These are phyloP conservation scores for Sutorius australiensis DNA, from an alignment of 768 basidiomycete species.

Conservation along the genomic window DNA sequence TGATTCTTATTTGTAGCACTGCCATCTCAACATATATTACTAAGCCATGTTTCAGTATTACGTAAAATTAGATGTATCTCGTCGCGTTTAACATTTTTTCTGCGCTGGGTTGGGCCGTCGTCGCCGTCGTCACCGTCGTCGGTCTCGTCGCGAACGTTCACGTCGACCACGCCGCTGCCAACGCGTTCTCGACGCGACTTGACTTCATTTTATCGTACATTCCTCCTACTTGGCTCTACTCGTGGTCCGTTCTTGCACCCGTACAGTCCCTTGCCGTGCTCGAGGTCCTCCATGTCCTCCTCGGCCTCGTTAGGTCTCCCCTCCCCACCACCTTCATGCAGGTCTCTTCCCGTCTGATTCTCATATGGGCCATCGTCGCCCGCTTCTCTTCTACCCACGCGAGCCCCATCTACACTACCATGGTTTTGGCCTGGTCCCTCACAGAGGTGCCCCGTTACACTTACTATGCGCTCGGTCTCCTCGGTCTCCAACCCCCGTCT, in stretches of 20 bases:
- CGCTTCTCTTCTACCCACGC: slow-evolving; percentile 45
- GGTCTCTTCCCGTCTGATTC: slow-evolving; percentile 74
- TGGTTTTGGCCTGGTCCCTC: slow-evolving; percentile 90
- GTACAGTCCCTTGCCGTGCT: slow-evolving; percentile 84
- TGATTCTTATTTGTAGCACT: slow-evolving; percentile 21
- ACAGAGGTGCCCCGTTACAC: slow-evolving; percentile 91
- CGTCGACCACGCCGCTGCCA: slow-evolving; percentile 31
- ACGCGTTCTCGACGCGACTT: slow-evolving; percentile 36
- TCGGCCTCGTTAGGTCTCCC: slow-evolving; percentile 79
- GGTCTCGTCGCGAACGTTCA: slow-evolving; percentile 33
- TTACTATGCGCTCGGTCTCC: slow-evolving; percentile 72
- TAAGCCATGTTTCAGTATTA: slow-evolving; percentile 10
- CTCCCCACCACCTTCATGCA: slow-evolving; percentile 72
- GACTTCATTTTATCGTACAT: slow-evolving; percentile 35
- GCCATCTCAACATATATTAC: not conserved
- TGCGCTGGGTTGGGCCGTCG: slow-evolving; percentile 66
- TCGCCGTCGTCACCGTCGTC: slow-evolving; percentile 54
- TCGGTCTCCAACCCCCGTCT: slow-evolving; percentile 47
- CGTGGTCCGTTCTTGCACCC: slow-evolving; percentile 57
- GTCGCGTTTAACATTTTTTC: slow-evolving; percentile 76
- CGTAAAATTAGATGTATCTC: slow-evolving; percentile 50
- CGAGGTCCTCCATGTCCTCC: slow-evolving; percentile 76
- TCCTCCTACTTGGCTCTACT: slow-evolving; percentile 48
- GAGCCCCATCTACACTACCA: slow-evolving; percentile 80
- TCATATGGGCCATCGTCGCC: slow-evolving; percentile 75